phyloP scores from a whole-genome alignment of 1,284 basidiomycete genomes.

The Ganoderma boninense region DNA sequence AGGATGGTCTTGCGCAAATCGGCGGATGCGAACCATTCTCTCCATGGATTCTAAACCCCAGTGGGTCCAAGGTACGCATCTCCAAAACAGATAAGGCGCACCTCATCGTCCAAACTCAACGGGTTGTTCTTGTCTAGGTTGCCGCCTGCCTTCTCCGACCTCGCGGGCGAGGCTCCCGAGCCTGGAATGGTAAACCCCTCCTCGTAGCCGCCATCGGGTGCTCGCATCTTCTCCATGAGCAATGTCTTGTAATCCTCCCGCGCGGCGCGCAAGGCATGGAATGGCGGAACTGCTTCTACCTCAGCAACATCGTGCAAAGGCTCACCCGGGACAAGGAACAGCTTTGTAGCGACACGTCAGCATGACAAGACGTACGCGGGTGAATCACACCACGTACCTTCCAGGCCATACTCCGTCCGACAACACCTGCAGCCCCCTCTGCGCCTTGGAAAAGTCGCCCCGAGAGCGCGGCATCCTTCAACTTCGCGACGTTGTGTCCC shows the following conservation, averaged over 20 bases:
- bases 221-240: constrained; percentile 71
- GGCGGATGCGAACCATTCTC: constrained; percentile 87
- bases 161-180: constrained; percentile 47
- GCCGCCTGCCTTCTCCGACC: constrained; percentile 43
- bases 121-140: constrained; percentile 85
- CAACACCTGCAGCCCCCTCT: constrained; percentile 52
- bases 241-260: constrained; percentile 61
- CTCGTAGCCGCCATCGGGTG: constrained; percentile 82
- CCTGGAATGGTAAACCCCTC: constrained; percentile 68
- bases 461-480: constrained; percentile 69
- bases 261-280: constrained; percentile 54
- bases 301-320: constrained; percentile 61
- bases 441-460: constrained; percentile 61
- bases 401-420: constrained; percentile 81
- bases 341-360: constrained; percentile 44
- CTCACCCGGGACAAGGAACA: constrained; percentile 66
- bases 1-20: constrained; percentile 88
- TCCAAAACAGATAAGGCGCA: constrained; percentile 40
- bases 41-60: constrained; percentile 84
- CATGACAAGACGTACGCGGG: constrained; percentile 17
- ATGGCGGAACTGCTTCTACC: constrained; percentile 50
- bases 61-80: neutral
- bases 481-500: constrained; percentile 61
- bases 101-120: constrained; percentile 84
- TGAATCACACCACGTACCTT: constrained; percentile 57